Conservation (phyloP, 768 basidiomycete genomes). For the Suillus discolor region DNA sequence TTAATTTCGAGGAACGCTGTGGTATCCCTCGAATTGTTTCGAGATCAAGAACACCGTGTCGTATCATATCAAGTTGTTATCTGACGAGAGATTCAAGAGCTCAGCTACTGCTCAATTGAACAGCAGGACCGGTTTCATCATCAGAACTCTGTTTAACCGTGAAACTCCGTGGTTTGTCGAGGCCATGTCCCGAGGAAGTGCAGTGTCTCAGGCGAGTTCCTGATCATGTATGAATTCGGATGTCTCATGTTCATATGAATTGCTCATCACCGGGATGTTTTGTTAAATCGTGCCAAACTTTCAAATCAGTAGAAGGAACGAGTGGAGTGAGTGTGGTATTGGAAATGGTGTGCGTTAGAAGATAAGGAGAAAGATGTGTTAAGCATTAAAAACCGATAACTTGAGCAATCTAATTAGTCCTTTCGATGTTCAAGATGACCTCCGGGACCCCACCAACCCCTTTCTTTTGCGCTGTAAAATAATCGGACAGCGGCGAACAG, state of each 20-base stretch:
- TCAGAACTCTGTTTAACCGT: no score
- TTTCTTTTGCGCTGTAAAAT: background rate
- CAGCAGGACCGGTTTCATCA: background rate
- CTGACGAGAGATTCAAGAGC: background rate
- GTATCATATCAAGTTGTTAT: background rate
- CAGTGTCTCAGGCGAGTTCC: background rate
- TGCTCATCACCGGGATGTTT: background rate
- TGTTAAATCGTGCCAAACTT: background rate
- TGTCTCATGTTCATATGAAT: background rate
- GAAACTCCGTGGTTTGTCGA: background rate
- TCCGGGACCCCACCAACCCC: background rate
- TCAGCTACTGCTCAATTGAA: background rate
- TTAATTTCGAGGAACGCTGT: background rate
- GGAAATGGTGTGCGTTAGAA: constrained; percentile 2
- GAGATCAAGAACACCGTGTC: background rate
- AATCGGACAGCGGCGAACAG: background rate
- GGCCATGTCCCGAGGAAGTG: background rate
- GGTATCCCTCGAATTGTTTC: background rate
- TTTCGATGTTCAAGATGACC: background rate
- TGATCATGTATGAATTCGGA: background rate
- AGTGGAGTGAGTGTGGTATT: constrained; percentile 6
- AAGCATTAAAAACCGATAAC: constrained; percentile 9
- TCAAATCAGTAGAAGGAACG: background rate
- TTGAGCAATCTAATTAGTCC: constrained; percentile 2
- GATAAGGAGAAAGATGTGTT: constrained; percentile 1